These are phyloP conservation scores for Parasitella parasitica DNA, from an alignment of 371 early-diverging fungal species.

Conservation along the genomic window DNA sequence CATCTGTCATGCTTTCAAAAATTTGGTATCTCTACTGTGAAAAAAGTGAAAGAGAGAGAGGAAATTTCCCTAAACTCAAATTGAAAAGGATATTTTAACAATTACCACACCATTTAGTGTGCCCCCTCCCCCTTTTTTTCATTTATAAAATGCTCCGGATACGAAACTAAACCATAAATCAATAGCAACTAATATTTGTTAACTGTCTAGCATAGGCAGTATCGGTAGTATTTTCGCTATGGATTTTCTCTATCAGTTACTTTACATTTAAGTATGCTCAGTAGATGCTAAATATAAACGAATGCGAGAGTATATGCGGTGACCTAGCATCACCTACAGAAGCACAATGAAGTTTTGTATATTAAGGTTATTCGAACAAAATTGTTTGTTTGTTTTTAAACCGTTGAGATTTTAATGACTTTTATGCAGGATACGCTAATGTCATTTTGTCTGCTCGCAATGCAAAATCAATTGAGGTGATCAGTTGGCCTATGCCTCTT, in stretches of 20 bases:
- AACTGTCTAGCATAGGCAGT: not conserved
- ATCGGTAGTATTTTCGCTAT: not conserved
- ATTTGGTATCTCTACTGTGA: not conserved
- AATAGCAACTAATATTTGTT: not conserved
- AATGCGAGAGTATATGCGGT: too few relatives aligned
- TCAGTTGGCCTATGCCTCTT: too few relatives aligned
- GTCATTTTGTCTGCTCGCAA: too few relatives aligned
- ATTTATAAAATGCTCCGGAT: not conserved
- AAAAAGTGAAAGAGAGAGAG: not conserved
- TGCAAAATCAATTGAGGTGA: too few relatives aligned
- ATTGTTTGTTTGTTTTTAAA: not conserved
- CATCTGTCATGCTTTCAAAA: conserved; percentile 9
- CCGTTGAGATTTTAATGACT: not conserved
- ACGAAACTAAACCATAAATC: not conserved
- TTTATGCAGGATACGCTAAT: too few relatives aligned
- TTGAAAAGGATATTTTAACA: not conserved
- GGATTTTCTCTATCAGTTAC: too few relatives aligned
- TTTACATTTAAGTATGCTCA: too few relatives aligned
- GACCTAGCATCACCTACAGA: not conserved
- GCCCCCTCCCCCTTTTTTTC: not conserved
- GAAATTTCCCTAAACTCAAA: not conserved
- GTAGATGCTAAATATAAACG: too few relatives aligned
- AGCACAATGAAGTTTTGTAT: not conserved
- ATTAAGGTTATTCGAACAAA: not conserved
- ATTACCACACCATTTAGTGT: not conserved